These are phyloP conservation scores for Uronychia binucleata DNA, from an alignment of 73 alveolate species.

Conservation along the genomic window DNA sequence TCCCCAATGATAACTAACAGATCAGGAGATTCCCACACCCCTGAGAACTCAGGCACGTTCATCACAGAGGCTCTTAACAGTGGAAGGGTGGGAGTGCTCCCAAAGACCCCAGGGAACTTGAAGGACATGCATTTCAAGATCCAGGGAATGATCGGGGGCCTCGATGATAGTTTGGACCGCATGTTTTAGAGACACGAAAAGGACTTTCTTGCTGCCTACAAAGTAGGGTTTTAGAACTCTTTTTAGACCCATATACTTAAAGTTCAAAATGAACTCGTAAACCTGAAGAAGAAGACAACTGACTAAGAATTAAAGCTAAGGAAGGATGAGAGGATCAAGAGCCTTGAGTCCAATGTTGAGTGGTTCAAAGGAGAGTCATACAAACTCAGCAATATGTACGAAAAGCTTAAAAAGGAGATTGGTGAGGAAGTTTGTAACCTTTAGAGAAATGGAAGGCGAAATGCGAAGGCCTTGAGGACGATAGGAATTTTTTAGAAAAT, in stretches of 20 bases:
- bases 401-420: slow-evolving; percentile 10
- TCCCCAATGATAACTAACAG: too few relatives aligned
- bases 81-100: neutral
- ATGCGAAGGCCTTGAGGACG: slow-evolving; percentile 33
- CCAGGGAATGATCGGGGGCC: neutral
- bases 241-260: slow-evolving; percentile 45
- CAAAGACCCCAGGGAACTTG: neutral
- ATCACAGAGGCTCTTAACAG: neutral
- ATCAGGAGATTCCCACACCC: neutral
- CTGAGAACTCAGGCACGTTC: neutral
- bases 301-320: slow-evolving; percentile 26
- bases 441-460: slow-evolving; percentile 8
- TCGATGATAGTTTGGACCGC: slow-evolving; percentile 32
- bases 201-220: slow-evolving; percentile 58
- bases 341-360: slow-evolving; percentile 4
- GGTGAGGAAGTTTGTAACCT: slow-evolving; percentile 7
- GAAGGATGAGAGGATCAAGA: slow-evolving; percentile 32
- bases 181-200: slow-evolving; percentile 52
- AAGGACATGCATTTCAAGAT: slow-evolving; percentile 8
- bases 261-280: slow-evolving; percentile 46
- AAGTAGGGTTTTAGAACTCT: neutral
- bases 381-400: slow-evolving; percentile 14
- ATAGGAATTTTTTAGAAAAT: slow-evolving; percentile 28
- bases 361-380: slow-evolving; percentile 8
- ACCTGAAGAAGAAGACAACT: slow-evolving; percentile 34